Percentiles rank a stretch among this genome's conserved stretches.
phyloP scores from a whole-genome alignment of 768 basidiomycete species.

The Baorangia bicolor region DNA sequence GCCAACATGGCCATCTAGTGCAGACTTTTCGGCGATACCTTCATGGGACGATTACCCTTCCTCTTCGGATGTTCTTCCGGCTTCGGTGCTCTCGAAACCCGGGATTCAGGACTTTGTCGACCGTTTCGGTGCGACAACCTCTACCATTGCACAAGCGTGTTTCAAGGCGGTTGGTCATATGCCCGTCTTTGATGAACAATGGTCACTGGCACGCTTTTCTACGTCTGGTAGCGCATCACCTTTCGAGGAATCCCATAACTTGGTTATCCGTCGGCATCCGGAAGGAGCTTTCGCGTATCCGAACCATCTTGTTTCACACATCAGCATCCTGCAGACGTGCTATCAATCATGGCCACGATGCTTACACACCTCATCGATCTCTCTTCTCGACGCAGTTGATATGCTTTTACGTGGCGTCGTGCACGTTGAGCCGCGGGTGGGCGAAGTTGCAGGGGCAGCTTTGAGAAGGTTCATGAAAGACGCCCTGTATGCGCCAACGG shows the following conservation, averaged over 20 bases:
- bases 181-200: slow-evolving; percentile 85
- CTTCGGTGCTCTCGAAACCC: slow-evolving; percentile 54
- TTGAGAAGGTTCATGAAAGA: slow-evolving; percentile 74
- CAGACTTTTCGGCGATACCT: slow-evolving; percentile 58
- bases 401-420: slow-evolving; percentile 80
- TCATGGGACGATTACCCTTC: slow-evolving; percentile 67
- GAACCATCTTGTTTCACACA: slow-evolving; percentile 52
- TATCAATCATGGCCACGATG: slow-evolving; percentile 87
- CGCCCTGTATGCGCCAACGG: slow-evolving; percentile 47
- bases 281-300: slow-evolving; percentile 70
- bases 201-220: slow-evolving; percentile 57
- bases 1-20: slow-evolving; percentile 77
- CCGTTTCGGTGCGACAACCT: slow-evolving; percentile 56
- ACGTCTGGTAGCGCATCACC: slow-evolving; percentile 38
- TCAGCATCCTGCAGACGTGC: slow-evolving; percentile 70
- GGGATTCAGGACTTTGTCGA: slow-evolving; percentile 75
- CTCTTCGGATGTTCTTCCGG: slow-evolving; percentile 62
- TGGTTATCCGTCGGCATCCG: slow-evolving; percentile 64
- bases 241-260: slow-evolving; percentile 70
- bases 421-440: slow-evolving; percentile 77
- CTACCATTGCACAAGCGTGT: slow-evolving; percentile 56
- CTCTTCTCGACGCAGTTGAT: slow-evolving; percentile 64
- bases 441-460: slow-evolving; percentile 64
- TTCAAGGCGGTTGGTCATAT: slow-evolving; percentile 67
- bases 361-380: slow-evolving; percentile 52